Conservation (phyloP, 768 basidiomycete species). For the Leucocoprinus birnbaumii region DNA sequence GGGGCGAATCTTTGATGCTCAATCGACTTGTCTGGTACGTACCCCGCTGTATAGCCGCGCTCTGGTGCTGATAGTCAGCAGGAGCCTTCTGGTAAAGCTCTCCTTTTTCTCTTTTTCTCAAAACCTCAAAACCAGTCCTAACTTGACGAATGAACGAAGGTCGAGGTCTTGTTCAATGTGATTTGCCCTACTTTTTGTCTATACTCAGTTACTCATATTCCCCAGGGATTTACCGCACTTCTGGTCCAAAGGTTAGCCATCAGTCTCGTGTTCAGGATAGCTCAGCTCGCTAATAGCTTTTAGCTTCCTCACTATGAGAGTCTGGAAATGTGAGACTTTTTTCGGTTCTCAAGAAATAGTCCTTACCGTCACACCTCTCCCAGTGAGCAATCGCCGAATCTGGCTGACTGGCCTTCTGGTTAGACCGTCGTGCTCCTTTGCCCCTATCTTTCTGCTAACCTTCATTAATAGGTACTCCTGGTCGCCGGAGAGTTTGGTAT, state of each 20-base stretch:
- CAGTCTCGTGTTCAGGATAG: neutral
- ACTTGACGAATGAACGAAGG: slow-evolving; percentile 22
- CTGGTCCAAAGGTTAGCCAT: slow-evolving; percentile 43
- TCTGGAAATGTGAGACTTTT: slow-evolving; percentile 39
- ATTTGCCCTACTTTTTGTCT: slow-evolving; percentile 5
- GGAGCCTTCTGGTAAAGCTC: slow-evolving; percentile 34
- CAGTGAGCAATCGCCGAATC: slow-evolving; percentile 43
- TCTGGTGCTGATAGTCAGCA: slow-evolving; percentile 9
- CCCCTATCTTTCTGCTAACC: neutral
- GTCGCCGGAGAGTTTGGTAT: slow-evolving; percentile 40
- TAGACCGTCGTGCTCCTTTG: slow-evolving; percentile 14
- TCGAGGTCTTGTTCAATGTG: slow-evolving; percentile 50
- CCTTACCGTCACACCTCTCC: slow-evolving; percentile 3
- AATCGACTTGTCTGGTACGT: slow-evolving; percentile 38
- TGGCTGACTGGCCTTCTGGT: slow-evolving; percentile 31
- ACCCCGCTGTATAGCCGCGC: neutral
- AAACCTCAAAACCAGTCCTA: too few relatives aligned
- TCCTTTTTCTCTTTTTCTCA: neutral
- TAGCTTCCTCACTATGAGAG: slow-evolving; percentile 42
- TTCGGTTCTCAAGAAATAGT: neutral
- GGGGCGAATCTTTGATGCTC: slow-evolving; percentile 25
- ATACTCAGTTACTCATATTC: neutral
- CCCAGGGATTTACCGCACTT: slow-evolving; percentile 42
- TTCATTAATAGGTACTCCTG: slow-evolving; percentile 21
- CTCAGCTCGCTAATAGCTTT: neutral